Evolutionary conservation across 495 filamentous ascomycete genomes (phyloP).

Genomic region (Endocarpon pusillum): DNA sequence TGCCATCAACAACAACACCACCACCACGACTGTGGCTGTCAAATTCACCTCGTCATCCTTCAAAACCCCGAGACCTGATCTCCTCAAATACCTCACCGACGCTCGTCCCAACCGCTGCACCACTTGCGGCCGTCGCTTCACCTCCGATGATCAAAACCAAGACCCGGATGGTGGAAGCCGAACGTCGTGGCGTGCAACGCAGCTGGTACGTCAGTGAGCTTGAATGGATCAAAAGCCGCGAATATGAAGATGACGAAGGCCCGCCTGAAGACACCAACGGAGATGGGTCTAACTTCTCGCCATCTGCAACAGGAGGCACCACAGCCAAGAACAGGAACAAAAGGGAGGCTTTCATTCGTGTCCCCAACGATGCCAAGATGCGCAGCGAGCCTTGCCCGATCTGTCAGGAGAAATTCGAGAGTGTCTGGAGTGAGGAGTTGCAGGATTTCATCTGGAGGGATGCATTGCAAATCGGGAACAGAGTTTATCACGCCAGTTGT

Average conservation of each 20-base stretch:
- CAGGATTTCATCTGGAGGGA: conserved; percentile 98
- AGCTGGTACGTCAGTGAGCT: conserved; percentile 88
- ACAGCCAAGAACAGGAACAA: neutral
- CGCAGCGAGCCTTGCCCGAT: conserved; percentile 69
- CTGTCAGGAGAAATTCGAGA: conserved; percentile 83
- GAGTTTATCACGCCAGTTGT: conserved; percentile 81
- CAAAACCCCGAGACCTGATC: conserved; percentile 59
- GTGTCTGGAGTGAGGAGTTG: conserved; percentile 66
- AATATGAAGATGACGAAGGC: conserved; percentile 46
- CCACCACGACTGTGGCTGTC: conserved; percentile 37
- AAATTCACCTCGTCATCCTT: conserved; percentile 55
- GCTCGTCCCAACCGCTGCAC: conserved; percentile 67
- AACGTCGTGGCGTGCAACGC: conserved; percentile 67
- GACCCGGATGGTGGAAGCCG: conserved; percentile 66
- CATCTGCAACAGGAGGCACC: neutral
- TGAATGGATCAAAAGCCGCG: conserved; percentile 80
- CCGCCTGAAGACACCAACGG: conserved; percentile 23
- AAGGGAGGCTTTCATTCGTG: conserved; percentile 33
- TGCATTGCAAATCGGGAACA: conserved; percentile 55
- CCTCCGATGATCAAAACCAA: conserved; percentile 68
- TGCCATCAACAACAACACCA: conserved; percentile 5
- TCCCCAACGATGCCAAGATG: conserved; percentile 57
- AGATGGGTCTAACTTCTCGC: no score
- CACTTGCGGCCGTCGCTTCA: conserved; percentile 81
- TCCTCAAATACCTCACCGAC: conserved; percentile 60